phyloP scores from a whole-genome alignment of 2,329 filamentous ascomycete genomes.

The Trichoderma semiorbis region DNA sequence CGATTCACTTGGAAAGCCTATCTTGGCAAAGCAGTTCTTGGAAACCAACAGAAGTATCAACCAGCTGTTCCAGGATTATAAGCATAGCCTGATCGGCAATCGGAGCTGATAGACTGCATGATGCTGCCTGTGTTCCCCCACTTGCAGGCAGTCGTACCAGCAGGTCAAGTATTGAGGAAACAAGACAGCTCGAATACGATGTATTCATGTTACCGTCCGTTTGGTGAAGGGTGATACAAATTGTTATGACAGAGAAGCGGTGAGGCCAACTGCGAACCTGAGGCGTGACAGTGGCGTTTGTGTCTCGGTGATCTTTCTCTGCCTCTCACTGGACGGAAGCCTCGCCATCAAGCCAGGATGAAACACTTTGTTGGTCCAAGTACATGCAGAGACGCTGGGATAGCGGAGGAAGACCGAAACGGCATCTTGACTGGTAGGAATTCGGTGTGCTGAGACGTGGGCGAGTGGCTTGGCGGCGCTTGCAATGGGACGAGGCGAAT shows the following conservation, averaged over 20 bases:
- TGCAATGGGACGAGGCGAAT: neutral
- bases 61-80: neutral
- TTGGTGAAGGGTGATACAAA: neutral
- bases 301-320: neutral
- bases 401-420: neutral
- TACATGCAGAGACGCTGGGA: no score
- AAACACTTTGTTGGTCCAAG: neutral
- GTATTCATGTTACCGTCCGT: neutral
- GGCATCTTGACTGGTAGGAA: neutral
- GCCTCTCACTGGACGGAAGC: neutral
- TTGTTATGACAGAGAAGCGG: neutral
- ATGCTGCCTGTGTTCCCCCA: neutral
- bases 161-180: neutral
- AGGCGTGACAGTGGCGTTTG: neutral
- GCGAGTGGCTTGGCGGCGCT: neutral
- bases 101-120: neutral
- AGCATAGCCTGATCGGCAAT: neutral
- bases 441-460: neutral
- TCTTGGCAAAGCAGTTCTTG: neutral
- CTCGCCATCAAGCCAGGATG: neutral
- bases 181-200: neutral
- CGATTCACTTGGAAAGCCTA: neutral
- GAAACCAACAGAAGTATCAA: neutral
- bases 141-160: neutral
- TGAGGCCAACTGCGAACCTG: neutral